Evolutionary conservation across 805 yeast species (phyloP).

Genomic region (Kregervanrija pseudodelftensis): DNA sequence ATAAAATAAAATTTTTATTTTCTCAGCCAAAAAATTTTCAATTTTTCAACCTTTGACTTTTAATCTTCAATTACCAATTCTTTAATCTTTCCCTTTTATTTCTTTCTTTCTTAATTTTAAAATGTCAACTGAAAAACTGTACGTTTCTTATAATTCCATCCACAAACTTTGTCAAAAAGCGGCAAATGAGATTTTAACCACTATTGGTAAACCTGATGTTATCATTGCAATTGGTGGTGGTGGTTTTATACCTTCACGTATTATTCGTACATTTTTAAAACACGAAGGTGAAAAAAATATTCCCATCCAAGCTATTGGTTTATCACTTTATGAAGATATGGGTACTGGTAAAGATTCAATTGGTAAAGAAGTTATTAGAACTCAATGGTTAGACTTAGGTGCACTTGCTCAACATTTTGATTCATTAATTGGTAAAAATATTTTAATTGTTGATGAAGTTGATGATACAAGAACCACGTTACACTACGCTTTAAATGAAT

Average conservation of each 20-base stretch:
- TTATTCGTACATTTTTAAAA: slow-evolving; percentile 56
- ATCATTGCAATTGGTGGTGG: slow-evolving; percentile 70
- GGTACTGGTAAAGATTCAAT: slow-evolving; percentile 43
- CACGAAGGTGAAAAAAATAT: slow-evolving; percentile 54
- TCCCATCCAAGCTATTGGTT: slow-evolving; percentile 65
- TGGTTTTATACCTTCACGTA: slow-evolving; percentile 65
- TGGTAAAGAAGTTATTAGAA: slow-evolving; percentile 77
- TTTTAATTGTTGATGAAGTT: slow-evolving; percentile 82
- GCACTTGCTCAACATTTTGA: slow-evolving; percentile 62
- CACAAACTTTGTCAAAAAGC: slow-evolving; percentile 71
- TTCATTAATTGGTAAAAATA: slow-evolving; percentile 72
- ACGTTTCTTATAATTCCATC: slow-evolving; percentile 71
- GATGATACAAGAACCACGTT: slow-evolving; percentile 89
- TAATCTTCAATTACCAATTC: neutral
- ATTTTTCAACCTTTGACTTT: too few relatives aligned
- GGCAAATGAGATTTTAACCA: slow-evolving; percentile 24
- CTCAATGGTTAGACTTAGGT: slow-evolving; percentile 87
- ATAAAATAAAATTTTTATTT: too few relatives aligned
- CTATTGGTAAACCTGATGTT: slow-evolving; percentile 37
- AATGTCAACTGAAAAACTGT: slow-evolving; percentile 39
- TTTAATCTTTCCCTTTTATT: neutral
- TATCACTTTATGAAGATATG: slow-evolving; percentile 56
- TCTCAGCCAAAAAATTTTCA: too few relatives aligned
- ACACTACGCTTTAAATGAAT: slow-evolving; percentile 74
- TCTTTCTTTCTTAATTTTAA: neutral